These are phyloP conservation scores for Dicorynia guianensis DNA, from an alignment of 306 rosid species.

Conservation along the genomic window DNA sequence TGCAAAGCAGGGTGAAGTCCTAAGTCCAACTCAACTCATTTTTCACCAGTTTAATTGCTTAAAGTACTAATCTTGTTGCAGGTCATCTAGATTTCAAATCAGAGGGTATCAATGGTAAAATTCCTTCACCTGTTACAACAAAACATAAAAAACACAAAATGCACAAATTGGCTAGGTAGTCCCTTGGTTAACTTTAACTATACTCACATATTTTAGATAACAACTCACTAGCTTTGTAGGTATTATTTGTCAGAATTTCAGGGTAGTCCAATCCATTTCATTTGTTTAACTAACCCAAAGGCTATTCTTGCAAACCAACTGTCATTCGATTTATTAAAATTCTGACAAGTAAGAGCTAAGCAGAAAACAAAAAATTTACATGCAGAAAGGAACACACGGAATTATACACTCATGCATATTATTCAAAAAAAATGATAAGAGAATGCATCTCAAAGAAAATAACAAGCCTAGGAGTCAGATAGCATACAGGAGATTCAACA, in stretches of 20 bases:
- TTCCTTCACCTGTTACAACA: neutral
- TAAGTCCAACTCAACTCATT: neutral
- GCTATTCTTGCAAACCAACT: neutral
- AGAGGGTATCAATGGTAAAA: conserved; percentile 3
- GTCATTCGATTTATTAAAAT: conserved; percentile 20
- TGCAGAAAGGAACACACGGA: neutral
- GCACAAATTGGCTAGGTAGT: neutral
- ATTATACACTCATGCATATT: neutral
- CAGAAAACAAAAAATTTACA: neutral
- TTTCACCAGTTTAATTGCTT: conserved; percentile 6
- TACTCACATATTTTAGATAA: neutral
- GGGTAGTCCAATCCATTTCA: conserved; percentile 7
- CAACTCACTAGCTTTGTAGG: neutral
- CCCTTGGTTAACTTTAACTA: neutral
- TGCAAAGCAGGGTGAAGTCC: conserved; percentile 3
- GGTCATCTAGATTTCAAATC: conserved; percentile 24
- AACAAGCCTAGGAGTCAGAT: conserved; percentile 27
- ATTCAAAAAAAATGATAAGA: neutral
- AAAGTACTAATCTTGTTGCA: neutral
- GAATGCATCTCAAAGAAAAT: neutral
- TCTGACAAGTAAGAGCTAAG: neutral
- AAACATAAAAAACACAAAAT: neutral
- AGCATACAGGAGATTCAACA: conserved; percentile 65
- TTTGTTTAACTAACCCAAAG: conserved; percentile 6
- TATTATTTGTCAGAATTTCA: neutral